phyloP scores from a whole-genome alignment of 2,329 filamentous ascomycete genomes.

The Simplicillium sp. region DNA sequence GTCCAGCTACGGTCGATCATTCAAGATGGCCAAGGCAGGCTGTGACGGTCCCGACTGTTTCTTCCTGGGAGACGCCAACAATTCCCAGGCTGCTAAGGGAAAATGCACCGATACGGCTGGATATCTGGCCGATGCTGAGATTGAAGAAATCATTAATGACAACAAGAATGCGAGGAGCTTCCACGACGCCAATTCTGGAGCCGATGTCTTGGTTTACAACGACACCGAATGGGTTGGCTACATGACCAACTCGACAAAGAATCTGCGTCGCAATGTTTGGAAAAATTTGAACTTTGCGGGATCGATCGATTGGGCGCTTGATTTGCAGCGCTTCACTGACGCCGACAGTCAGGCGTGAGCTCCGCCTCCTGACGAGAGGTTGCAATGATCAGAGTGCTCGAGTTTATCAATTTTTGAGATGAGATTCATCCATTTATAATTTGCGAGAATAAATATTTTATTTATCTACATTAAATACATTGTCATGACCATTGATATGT shows the following conservation, averaged over 20 bases:
- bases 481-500: too few relatives aligned
- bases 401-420: too few relatives aligned
- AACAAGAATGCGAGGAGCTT: conserved; percentile 1
- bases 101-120: conserved; percentile 26
- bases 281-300: conserved; percentile 17
- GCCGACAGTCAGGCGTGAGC: too few relatives aligned
- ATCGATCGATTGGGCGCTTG: conserved; percentile 20
- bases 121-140: conserved; percentile 24
- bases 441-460: too few relatives aligned
- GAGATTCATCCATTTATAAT: too few relatives aligned
- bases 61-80: conserved; percentile 23
- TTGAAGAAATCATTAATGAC: conserved; percentile 16
- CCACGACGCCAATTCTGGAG: conserved; percentile 2
- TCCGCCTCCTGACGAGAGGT: too few relatives aligned
- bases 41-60: too few relatives aligned
- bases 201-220: conserved; percentile 10
- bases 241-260: conserved; percentile 17
- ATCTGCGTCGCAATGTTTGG: conserved; percentile 9
- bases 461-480: too few relatives aligned
- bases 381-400: too few relatives aligned
- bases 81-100: conserved; percentile 22
- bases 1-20: conserved; percentile 10
- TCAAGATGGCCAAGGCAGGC: neutral
- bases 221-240: conserved; percentile 19
- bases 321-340: conserved; percentile 8